These are phyloP conservation scores for Trichoderma pleuroti DNA, from an alignment of 2,329 filamentous ascomycete species.

Conservation along the genomic window DNA sequence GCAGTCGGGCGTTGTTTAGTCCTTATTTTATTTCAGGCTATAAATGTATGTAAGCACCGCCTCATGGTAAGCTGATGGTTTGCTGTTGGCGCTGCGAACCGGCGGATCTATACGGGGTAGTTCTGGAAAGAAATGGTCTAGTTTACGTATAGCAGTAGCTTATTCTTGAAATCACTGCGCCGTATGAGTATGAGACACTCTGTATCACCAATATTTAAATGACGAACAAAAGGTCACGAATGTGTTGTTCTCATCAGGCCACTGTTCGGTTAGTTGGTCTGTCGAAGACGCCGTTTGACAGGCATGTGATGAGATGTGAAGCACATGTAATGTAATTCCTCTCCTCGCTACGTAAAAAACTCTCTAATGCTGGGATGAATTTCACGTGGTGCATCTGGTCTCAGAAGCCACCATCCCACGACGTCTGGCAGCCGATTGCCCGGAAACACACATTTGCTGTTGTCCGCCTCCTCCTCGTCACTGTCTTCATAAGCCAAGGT, in stretches of 20 bases:
- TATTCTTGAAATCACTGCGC: neutral
- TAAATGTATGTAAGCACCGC: neutral
- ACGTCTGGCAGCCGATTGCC: slow-evolving; percentile 17
- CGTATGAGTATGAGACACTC: neutral
- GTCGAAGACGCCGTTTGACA: neutral
- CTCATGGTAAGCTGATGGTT: neutral
- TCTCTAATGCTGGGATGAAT: slow-evolving; percentile 21
- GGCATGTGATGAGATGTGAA: neutral
- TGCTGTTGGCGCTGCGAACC: neutral
- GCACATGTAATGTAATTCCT: neutral
- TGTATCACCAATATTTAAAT: neutral
- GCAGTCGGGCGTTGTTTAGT: neutral
- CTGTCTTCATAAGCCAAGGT: neutral
- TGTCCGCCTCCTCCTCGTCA: neutral
- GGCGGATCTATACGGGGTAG: neutral
- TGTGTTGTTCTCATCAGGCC: neutral
- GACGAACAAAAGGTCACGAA: neutral
- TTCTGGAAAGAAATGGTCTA: neutral
- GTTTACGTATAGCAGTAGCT: neutral
- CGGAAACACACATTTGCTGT: neutral
- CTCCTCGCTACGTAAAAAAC: slow-evolving; percentile 12
- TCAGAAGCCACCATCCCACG: slow-evolving; percentile 25
- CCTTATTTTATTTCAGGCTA: neutral
- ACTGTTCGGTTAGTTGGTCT: neutral
- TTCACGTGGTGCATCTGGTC: slow-evolving; percentile 20